Evolutionary conservation across 805 yeast species (phyloP).

Genomic region (Ogataea nakhonphanomensis): DNA sequence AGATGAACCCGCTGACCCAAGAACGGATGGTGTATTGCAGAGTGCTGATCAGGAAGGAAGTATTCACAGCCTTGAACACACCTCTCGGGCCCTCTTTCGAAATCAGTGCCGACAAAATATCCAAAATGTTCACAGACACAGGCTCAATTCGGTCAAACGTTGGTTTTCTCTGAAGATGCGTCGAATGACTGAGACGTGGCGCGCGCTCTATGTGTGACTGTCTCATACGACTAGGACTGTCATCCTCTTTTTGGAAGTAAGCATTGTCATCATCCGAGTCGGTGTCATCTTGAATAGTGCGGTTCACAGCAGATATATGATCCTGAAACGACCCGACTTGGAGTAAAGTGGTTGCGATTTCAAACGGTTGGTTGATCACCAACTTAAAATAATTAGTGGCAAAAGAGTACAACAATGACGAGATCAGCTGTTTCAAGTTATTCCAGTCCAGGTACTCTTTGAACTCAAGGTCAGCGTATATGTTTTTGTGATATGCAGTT

Average conservation of each 20-base stretch:
- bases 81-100: slow-evolving; percentile 73
- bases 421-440: slow-evolving; percentile 54
- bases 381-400: slow-evolving; percentile 66
- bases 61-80: slow-evolving; percentile 68
- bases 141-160: slow-evolving; percentile 41
- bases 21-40: slow-evolving; percentile 76
- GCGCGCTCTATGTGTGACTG: slow-evolving; percentile 30
- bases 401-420: slow-evolving; percentile 58
- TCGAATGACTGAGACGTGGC: slow-evolving; percentile 14
- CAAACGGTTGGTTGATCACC: slow-evolving; percentile 82
- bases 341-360: slow-evolving; percentile 68
- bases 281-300: slow-evolving; percentile 32
- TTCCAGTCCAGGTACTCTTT: slow-evolving; percentile 60
- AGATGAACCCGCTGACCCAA: slow-evolving; percentile 85
- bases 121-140: slow-evolving; percentile 56
- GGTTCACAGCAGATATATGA: background rate
- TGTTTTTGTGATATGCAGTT: slow-evolving; percentile 32
- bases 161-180: slow-evolving; percentile 7
- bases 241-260: slow-evolving; percentile 26
- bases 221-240: slow-evolving; percentile 22
- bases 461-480: slow-evolving; percentile 57
- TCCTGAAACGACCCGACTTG: slow-evolving; percentile 70
- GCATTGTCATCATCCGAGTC: slow-evolving; percentile 34
- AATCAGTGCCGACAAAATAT: slow-evolving; percentile 58
- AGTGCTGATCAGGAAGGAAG: slow-evolving; percentile 75